These are phyloP conservation scores for Corymbia calophylla DNA, from an alignment of 441 rosid species.

Conservation along the genomic window DNA sequence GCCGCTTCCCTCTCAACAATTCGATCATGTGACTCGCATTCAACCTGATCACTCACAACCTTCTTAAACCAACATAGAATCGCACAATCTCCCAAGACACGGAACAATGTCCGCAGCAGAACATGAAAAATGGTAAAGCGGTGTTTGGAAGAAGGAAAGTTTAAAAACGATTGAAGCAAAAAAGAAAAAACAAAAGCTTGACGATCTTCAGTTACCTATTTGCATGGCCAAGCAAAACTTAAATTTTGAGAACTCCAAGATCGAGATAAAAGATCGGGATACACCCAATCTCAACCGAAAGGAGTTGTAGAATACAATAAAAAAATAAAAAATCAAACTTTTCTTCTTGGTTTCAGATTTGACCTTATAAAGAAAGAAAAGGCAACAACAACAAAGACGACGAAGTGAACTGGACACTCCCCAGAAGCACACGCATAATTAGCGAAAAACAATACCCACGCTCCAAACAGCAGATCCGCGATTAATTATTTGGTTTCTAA, in stretches of 20 bases:
- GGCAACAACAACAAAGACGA: background rate
- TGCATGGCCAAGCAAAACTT: background rate
- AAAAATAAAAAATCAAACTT: background rate
- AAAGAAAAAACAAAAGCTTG: background rate
- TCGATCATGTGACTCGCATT: constrained; percentile 53
- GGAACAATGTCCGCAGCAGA: background rate
- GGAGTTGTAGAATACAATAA: background rate
- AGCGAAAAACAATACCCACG: background rate
- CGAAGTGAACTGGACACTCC: background rate
- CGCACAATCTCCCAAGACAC: background rate
- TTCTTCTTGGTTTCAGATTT: background rate
- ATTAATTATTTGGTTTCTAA: background rate
- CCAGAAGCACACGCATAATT: background rate
- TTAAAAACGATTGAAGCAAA: background rate
- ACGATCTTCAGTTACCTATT: background rate
- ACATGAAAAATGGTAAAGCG: background rate
- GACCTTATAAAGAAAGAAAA: background rate
- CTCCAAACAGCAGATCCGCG: background rate
- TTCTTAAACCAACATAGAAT: background rate
- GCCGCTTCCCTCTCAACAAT: constrained; percentile 72
- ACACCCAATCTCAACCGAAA: background rate
- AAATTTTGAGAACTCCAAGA: background rate
- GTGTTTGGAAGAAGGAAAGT: background rate
- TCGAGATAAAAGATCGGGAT: background rate
- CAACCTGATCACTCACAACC: constrained; percentile 32